Base-by-base conservation (phyloP, 371 early-diverging fungal genomes). In the Mortierella polycephala region DNA sequence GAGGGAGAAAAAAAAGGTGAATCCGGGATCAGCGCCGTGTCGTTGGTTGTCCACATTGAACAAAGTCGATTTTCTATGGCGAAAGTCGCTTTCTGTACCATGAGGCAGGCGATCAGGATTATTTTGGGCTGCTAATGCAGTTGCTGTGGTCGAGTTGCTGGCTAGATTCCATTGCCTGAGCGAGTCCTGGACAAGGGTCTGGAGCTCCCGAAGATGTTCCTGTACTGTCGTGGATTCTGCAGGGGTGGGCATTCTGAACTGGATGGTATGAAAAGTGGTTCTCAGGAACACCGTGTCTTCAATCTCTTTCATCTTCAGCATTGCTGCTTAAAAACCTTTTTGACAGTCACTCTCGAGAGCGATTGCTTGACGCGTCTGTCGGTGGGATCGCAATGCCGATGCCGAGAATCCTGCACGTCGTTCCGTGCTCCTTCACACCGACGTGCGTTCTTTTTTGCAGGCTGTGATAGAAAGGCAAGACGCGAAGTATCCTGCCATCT, bases 121-220 rank as follows among this genome's bases (percentile, higher is more conserved):
- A 39, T 44, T 51, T 53, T 68, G 67, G 51, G 57, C 67, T 10
- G 60, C 67, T 6, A 70, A 51, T 0, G 64, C 47, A 8, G 74
- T 63, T 10, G 74, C 80, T 14, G 80, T 47, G 9, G 61, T n/a
- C 2, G 70, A 57, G 39, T 54, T 60, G 40, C 74, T 64, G 12
- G 70, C 55, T 44, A 80, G 74, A 23, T 64, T 67, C 80, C 80
- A 80, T 63, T 80, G 80, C 57, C 69, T 73, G 47, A 80, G 60
- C 3, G 74, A 59, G 46, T 80, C 71, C 46, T 74, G 67, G 18
- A 79, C 66, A 2, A 79, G 64, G 11, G 55, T 42, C 40, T 73
- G 73, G 5, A 79, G 70, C 10, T 79, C 80, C 20, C 74, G 62
- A 23, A 79, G 73, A 39, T 79, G 80, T 45, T 79, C 74, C 57